Conservation (phyloP, 306 rosid genomes). For the Prunus campanulata region DNA sequence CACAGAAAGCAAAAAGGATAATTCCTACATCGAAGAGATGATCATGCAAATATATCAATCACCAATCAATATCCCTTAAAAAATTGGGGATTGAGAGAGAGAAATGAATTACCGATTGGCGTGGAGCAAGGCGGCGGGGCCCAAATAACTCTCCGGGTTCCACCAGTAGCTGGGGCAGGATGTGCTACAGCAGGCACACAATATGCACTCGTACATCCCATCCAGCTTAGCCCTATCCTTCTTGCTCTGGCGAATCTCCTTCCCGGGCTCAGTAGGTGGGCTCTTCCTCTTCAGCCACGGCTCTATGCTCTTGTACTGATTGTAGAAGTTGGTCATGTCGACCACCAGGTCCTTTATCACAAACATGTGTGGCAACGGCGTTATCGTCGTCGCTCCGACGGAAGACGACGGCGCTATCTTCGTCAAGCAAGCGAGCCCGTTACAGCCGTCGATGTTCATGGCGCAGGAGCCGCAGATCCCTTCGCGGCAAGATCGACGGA, state of each 20-base stretch:
- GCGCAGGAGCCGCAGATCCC: constrained; percentile 99
- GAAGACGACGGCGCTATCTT: constrained; percentile 46
- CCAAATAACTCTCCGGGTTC: constrained; percentile 95
- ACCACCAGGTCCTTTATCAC: constrained; percentile 92
- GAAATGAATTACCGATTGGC: constrained; percentile 69
- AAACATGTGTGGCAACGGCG: constrained; percentile 93
- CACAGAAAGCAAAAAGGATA: not conserved
- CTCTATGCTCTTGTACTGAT: constrained; percentile 96
- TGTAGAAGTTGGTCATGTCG: constrained; percentile 94
- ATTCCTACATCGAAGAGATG: not conserved
- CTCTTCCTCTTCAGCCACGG: constrained; percentile 97
- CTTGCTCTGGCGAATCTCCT: constrained; percentile 87
- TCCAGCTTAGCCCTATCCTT: constrained; percentile 84
- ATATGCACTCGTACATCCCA: constrained; percentile 97
- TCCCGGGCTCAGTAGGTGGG: constrained; percentile 49
- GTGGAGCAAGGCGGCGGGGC: constrained; percentile 95
- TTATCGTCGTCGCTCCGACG: constrained; percentile 37
- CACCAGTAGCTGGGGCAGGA: constrained; percentile 99
- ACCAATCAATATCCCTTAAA: not conserved
- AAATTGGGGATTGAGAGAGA: not conserved
- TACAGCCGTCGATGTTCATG: constrained; percentile 97
- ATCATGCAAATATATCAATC: not conserved
- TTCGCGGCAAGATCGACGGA: constrained; percentile 91
- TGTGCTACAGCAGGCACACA: constrained; percentile 97
- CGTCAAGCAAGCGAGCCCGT: constrained; percentile 88